A percentile compares a stretch with the other conserved stretches of the same genome.
Evolutionary conservation across 768 basidiomycete species (phyloP).

Genomic region (Cyclocybe aegerita): DNA sequence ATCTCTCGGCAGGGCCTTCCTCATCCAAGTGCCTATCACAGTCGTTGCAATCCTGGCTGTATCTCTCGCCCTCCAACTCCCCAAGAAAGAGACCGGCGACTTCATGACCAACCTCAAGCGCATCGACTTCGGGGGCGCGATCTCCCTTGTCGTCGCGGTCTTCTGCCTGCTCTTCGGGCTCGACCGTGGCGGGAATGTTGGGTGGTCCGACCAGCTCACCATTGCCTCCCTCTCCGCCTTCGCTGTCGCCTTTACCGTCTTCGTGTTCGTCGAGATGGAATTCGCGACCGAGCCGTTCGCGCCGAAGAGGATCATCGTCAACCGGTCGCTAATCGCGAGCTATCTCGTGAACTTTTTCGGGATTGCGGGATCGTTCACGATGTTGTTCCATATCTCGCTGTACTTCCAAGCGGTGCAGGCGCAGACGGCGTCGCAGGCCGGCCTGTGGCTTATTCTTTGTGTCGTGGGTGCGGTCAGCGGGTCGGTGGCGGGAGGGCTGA

Average conservation of each 20-base stretch:
- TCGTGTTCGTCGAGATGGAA: conserved; percentile 45
- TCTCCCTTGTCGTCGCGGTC: conserved; percentile 52
- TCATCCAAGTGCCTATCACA: conserved; percentile 58
- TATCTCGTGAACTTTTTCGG: conserved; percentile 64
- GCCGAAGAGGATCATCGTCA: conserved; percentile 51
- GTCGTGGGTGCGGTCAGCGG: conserved; percentile 48
- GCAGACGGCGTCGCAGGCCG: conserved; percentile 46
- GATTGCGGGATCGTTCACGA: conserved; percentile 40
- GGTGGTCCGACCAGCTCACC: conserved; percentile 44
- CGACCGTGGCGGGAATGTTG: conserved; percentile 51
- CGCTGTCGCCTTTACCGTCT: conserved; percentile 31
- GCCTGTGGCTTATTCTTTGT: conserved; percentile 49
- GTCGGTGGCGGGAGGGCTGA: conserved; percentile 49
- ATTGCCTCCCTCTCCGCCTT: conserved; percentile 34
- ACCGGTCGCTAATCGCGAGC: conserved; percentile 47
- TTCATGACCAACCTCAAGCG: conserved; percentile 53
- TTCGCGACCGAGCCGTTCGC: conserved; percentile 61
- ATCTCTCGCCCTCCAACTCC: conserved; percentile 53
- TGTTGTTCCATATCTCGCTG: conserved; percentile 53
- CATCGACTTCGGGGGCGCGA: conserved; percentile 62
- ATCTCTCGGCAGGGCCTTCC: conserved; percentile 45
- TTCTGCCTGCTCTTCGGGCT: conserved; percentile 58
- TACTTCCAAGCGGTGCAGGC: conserved; percentile 59
- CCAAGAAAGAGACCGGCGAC: conserved; percentile 36
- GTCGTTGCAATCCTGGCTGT: conserved; percentile 54